phyloP scores from a whole-genome alignment of 2,329 filamentous ascomycete species.

The Alternaria brassicicola region DNA sequence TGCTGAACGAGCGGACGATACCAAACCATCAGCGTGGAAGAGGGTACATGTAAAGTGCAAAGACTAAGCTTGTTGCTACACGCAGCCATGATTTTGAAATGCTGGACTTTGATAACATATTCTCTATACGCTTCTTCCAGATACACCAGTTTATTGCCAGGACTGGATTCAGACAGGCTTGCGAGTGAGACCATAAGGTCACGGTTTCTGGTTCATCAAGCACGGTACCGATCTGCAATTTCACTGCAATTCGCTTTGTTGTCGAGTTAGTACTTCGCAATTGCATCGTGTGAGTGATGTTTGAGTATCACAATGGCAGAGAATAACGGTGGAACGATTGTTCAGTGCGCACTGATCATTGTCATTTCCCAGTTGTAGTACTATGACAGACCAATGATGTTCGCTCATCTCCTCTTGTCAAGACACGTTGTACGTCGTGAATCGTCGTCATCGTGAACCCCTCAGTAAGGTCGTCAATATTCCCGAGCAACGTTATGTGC shows the following conservation, averaged over 20 bases:
- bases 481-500: background rate
- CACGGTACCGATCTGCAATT: background rate
- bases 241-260: background rate
- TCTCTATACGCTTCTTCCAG: background rate
- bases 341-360: conserved; percentile 15
- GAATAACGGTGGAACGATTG: background rate
- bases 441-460: conserved; percentile 9
- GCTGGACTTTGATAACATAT: background rate
- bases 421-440: conserved; percentile 16
- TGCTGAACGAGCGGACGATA: background rate
- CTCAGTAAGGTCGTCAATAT: background rate
- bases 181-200: too few species aligned
- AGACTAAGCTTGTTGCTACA: background rate
- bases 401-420: conserved; percentile 2
- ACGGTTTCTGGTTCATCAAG: background rate
- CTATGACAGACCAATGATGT: conserved; percentile 13
- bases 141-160: background rate
- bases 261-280: background rate
- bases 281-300: background rate
- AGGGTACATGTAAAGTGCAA: background rate
- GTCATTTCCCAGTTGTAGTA: conserved; percentile 25
- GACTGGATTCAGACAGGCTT: too few species aligned
- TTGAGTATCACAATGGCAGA: background rate
- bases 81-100: background rate
- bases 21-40: background rate